Base-by-base conservation (phyloP, 2,329 filamentous ascomycete genomes). In the Trichoderma citrinoviride region DNA sequence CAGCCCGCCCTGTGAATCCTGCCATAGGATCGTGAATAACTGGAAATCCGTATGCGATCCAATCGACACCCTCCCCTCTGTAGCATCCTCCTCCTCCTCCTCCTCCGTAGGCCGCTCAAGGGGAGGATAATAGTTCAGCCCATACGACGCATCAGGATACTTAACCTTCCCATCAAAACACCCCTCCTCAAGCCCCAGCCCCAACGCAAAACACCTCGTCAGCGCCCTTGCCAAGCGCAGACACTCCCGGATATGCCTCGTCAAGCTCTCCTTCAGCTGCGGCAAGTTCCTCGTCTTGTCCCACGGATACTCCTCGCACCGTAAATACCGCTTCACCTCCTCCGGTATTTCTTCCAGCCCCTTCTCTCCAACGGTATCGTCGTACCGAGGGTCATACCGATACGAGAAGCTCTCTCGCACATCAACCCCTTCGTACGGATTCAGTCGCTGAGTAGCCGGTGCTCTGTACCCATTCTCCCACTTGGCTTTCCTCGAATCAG, bases 21-120 rank as follows among this genome's bases (percentile, higher is more conserved):
- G 81, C 68, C 79, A 76, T 3, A 83, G 73, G 5, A 83, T 74
- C 1, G 80, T 83, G 62, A 85, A 81, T 37, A 83, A 75, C 53
- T 83, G 81, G 55, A 83, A 81, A 69, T 84, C 84, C 0, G 82
- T 85, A 68, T 84, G 83, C 17, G 79, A 82, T 10, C 82, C 82
- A 43, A 82, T 77, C 5, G 79, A 78, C 27, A 81, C 77, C 15
- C 61, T 55, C 12, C 3, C 47, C 3, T 40, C 40, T 14, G 12
- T 40, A 15, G 25, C 25, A 29, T 10, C 12, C 7, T 23, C 25
- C 14, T 7, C 7, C 3, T 8, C 44, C 15, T 19, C 44, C 5
- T 3, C 7, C 2, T 21, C 33, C 23, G 56, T 27, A n/a, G 64
- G 29, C 12, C 4, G 37, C 19, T 21, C 17, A 19, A 71, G 71